Conservation (phyloP, 768 basidiomycete species). For the Pleurotus salmoneostramineus region DNA sequence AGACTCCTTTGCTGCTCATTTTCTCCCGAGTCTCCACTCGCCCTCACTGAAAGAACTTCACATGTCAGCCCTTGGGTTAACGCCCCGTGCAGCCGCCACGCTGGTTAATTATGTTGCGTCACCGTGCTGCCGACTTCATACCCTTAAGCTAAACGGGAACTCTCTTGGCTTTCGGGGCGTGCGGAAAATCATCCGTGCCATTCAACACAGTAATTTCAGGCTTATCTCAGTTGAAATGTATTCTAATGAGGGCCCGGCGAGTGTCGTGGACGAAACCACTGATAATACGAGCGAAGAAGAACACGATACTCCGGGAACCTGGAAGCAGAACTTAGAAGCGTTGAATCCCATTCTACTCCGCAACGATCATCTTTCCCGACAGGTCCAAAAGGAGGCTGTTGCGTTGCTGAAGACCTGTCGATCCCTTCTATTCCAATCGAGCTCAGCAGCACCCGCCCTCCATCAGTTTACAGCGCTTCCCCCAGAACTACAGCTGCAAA, state of each 20-base stretch:
- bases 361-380: conserved; percentile 36
- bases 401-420: conserved; percentile 39
- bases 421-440: neutral
- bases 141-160: conserved; percentile 55
- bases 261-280: conserved; percentile 12
- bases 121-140: conserved; percentile 41
- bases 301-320: conserved; percentile 14
- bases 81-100: conserved; percentile 31
- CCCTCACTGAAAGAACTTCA: conserved; percentile 50
- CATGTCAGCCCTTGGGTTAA: conserved; percentile 49
- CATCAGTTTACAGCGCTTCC: conserved; percentile 44
- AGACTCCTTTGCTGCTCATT: conserved; percentile 43
- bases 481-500: conserved; percentile 51
- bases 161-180: conserved; percentile 42
- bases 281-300: conserved; percentile 20
- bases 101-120: conserved; percentile 50
- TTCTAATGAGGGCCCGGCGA: conserved; percentile 29
- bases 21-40: conserved; percentile 48
- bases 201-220: conserved; percentile 41
- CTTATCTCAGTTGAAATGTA: conserved; percentile 47
- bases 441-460: conserved; percentile 6
- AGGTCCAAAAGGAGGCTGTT: conserved; percentile 43
- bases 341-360: conserved; percentile 33
- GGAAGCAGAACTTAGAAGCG: conserved; percentile 30
- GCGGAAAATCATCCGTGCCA: conserved; percentile 37